Evolutionary conservation across 306 rosid genomes (phyloP), one percentile per base, ranked within the genome.

Genomic region (Alnus glutinosa): DNA sequence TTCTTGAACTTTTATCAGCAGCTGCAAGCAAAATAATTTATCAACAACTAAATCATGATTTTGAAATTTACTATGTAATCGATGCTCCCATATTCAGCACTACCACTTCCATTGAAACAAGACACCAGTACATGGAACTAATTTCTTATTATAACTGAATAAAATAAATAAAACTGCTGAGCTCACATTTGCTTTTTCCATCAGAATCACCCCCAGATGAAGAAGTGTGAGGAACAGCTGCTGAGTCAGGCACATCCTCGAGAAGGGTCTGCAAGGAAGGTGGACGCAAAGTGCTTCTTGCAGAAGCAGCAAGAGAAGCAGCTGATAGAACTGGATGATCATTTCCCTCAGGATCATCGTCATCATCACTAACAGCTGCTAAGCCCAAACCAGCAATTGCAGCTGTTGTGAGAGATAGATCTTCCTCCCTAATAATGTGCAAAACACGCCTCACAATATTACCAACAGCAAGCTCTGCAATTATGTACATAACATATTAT

Each of bases 191-290:
- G 85, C 94, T 88, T 90, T 89, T 93, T 85, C 96, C 99, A 83
- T 93, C 98, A 62, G 98, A 96, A 78, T 91, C 99, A 79, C 97
- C 99, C 58, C 94, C 97, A 9, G 98, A 93, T 69, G 99, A 93
- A 82, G 93, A 84, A 50, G 97, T 71, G 68, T 47, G 94, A 70
- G 86, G 94, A 71, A 80, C 28, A 55, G 91, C 90, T 34, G 94
- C 81, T 62, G 91, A 77, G 68, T 85, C 89, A 78, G 94, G 89
- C 36, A 83, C 23, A 77, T 89, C 97, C 88, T 96, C 99, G 9
- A 96, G 94, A 80, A 96, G 99, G 55, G 98, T 89, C 83, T 96
- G 98, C 89, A 96, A 89, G 75, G 99, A 96, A 44, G 98, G 98
- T 3, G 99, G 97, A 48, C 97, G 96, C 85, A 93, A 85, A 72